These are phyloP conservation scores for Plasmodium knowlesi DNA, from an alignment of 169 alveolate genomes.

Conservation along the genomic window DNA sequence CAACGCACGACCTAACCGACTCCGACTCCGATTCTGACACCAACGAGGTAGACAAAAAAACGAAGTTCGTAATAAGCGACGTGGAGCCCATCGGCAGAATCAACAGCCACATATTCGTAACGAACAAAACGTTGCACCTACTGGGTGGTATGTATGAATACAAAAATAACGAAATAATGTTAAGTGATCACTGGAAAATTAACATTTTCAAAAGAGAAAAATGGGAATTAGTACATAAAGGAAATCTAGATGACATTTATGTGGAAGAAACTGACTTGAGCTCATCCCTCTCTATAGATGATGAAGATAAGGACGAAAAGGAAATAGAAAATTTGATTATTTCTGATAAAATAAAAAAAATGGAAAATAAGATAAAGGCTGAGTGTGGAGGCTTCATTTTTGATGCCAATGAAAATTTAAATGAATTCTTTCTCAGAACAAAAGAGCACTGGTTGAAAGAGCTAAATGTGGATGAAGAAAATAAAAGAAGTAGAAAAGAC, in stretches of 20 bases:
- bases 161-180: slow-evolving; percentile 80
- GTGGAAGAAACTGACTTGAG: slow-evolving; percentile 74
- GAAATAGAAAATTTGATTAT: slow-evolving; percentile 46
- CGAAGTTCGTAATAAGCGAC: slow-evolving; percentile 46
- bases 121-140: slow-evolving; percentile 77
- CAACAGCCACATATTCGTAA: slow-evolving; percentile 80
- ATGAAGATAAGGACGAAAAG: slow-evolving; percentile 72
- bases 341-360: slow-evolving; percentile 65
- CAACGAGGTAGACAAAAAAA: slow-evolving; percentile 26
- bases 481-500: slow-evolving; percentile 72
- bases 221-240: slow-evolving; percentile 83
- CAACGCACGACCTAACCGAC: slow-evolving; percentile 20
- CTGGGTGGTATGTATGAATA: slow-evolving; percentile 87
- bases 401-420: slow-evolving; percentile 80
- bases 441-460: slow-evolving; percentile 81
- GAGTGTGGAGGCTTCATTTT: slow-evolving; percentile 12
- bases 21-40: slow-evolving; percentile 39
- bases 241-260: slow-evolving; percentile 78
- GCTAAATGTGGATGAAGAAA: slow-evolving; percentile 12
- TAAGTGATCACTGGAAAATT: slow-evolving; percentile 86
- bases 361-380: slow-evolving; percentile 57
- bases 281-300: slow-evolving; percentile 64
- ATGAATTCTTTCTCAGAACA: slow-evolving; percentile 85
- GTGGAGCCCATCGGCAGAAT: slow-evolving; percentile 74
- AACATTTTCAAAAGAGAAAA: slow-evolving; percentile 81